phyloP scores from a whole-genome alignment of 805 yeast species.

The Maudiozyma bulderi region DNA sequence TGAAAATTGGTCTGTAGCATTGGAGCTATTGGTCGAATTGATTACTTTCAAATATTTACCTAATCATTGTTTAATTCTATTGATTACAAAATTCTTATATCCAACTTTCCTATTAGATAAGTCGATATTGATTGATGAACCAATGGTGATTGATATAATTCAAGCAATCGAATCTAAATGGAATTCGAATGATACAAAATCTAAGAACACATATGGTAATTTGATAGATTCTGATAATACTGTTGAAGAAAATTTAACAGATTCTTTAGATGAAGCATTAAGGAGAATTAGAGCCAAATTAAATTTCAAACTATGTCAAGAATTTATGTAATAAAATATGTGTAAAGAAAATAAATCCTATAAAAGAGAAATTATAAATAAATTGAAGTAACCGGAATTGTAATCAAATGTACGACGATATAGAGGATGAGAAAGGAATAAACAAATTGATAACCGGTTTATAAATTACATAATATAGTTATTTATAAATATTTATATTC shows the following conservation, averaged over 20 bases:
- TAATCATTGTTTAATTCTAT: conserved; percentile 18
- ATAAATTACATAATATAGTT: neutral
- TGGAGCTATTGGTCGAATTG: conserved; percentile 15
- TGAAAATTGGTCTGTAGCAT: conserved; percentile 19
- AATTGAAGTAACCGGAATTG: neutral
- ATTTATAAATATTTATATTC: neutral
- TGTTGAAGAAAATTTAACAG: conserved; percentile 9
- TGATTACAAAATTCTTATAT: conserved; percentile 21
- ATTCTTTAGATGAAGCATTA: conserved; percentile 9
- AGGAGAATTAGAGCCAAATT: conserved; percentile 15
- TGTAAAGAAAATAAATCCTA: neutral
- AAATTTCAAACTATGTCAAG: conserved; percentile 24
- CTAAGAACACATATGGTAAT: conserved; percentile 11
- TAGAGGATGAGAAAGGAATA: too few relatives aligned
- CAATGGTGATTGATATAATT: conserved; percentile 15
- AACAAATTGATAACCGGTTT: too few relatives aligned
- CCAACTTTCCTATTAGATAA: conserved; percentile 20
- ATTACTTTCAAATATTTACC: conserved; percentile 25
- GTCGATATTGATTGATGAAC: conserved; percentile 15
- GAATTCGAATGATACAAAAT: conserved; percentile 14
- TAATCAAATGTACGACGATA: neutral
- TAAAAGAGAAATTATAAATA: neutral
- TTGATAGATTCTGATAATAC: conserved; percentile 5
- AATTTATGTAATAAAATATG: conserved; percentile 17
- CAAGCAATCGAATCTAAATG: conserved; percentile 18